Evolutionary conservation across 225 moss, liverwort and hornwort genomes (phyloP).

Genomic region (Sphagnum contortum): DNA sequence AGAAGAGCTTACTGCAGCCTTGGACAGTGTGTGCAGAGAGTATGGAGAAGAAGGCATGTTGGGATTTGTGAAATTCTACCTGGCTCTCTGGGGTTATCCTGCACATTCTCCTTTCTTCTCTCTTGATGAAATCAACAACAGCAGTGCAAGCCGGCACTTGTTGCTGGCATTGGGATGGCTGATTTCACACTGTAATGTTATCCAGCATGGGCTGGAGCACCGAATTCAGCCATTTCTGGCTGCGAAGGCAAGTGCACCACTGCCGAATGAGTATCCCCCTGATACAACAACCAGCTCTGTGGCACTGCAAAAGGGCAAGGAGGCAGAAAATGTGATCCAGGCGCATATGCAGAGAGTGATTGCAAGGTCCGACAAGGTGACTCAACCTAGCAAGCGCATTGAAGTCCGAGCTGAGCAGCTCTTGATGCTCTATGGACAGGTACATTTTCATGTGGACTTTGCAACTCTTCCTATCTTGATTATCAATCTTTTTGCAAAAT

Average conservation of each 20-base stretch:
- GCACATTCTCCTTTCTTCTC: conserved; percentile 43
- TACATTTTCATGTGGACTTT: conserved; percentile 5
- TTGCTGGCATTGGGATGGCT: conserved; percentile 64
- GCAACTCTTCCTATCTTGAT: too few species aligned
- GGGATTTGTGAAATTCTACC: conserved; percentile 41
- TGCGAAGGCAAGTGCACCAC: conserved; percentile 7
- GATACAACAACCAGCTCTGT: conserved; percentile 15
- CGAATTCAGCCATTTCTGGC: conserved; percentile 16
- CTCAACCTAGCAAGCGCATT: conserved; percentile 8
- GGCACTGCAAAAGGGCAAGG: conserved; percentile 19
- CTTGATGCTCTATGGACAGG: conserved; percentile 46
- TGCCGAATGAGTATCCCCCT: conserved; percentile 19
- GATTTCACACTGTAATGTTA: conserved; percentile 33
- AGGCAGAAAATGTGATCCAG: conserved; percentile 11
- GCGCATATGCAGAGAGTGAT: conserved; percentile 31
- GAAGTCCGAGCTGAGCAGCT: conserved; percentile 44
- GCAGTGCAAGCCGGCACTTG: conserved; percentile 33
- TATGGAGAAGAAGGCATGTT: conserved; percentile 16
- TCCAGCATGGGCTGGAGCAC: conserved; percentile 25
- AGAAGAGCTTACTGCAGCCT: background rate
- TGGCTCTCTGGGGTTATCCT: conserved; percentile 67
- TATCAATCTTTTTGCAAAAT: too few species aligned
- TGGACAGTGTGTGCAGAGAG: conserved; percentile 3
- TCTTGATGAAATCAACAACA: conserved; percentile 5
- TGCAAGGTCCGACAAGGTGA: conserved; percentile 20